A percentile compares a stretch with the other conserved stretches of the same genome.
Evolutionary conservation across 768 basidiomycete genomes (phyloP).

Genomic region (Sistotremastrum suecicum): DNA sequence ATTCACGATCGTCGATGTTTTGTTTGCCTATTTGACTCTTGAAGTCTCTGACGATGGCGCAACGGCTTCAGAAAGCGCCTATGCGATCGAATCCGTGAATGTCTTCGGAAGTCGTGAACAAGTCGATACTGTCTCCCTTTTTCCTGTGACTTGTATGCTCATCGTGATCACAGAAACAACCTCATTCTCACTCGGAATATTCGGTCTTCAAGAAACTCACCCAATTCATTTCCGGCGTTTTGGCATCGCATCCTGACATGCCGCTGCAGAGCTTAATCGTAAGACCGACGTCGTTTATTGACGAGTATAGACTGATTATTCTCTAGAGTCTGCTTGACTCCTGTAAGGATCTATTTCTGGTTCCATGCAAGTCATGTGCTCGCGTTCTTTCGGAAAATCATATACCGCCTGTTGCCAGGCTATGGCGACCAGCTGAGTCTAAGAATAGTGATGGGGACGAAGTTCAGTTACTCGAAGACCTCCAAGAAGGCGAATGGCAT

Average conservation of each 20-base stretch:
- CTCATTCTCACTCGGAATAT: conserved; percentile 58
- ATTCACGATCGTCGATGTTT: conserved; percentile 48
- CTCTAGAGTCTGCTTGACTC: conserved; percentile 21
- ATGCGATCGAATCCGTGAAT: conserved; percentile 46
- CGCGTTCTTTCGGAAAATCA: conserved; percentile 64
- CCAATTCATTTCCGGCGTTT: conserved; percentile 48
- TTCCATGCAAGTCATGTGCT: conserved; percentile 43
- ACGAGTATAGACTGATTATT: conserved; percentile 3
- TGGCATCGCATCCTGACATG: conserved; percentile 38
- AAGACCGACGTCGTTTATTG: conserved; percentile 5
- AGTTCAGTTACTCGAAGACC: conserved; percentile 4
- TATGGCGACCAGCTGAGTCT: conserved; percentile 23
- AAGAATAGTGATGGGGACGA: conserved; percentile 14
- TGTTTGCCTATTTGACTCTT: conserved; percentile 49
- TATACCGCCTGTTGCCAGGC: conserved; percentile 53
- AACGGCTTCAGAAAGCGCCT: conserved; percentile 44
- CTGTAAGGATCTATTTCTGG: conserved; percentile 49
- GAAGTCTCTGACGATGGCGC: conserved; percentile 18
- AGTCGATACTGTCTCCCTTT: conserved; percentile 1
- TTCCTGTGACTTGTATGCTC: conserved; percentile 2
- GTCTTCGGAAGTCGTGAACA: not conserved
- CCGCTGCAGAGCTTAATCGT: conserved; percentile 43
- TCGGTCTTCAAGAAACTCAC: conserved; percentile 49
- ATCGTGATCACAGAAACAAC: conserved; percentile 34
- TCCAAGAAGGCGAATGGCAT: conserved; percentile 26